phyloP scores from a whole-genome alignment of 1,284 basidiomycete genomes.

The Psilocybe mexicana region DNA sequence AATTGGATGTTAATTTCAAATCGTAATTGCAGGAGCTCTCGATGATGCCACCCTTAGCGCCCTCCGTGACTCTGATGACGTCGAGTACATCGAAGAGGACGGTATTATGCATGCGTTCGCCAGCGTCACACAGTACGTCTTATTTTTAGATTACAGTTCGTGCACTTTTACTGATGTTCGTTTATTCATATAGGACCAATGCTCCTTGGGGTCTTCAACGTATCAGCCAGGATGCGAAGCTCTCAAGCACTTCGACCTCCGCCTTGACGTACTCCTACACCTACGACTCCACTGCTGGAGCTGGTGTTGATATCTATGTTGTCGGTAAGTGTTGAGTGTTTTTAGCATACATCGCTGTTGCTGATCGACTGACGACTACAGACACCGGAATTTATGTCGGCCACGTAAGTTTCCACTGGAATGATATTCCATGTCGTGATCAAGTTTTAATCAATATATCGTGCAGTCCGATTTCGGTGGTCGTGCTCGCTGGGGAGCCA shows the following conservation, averaged over 20 bases:
- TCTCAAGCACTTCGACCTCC: slow-evolving; percentile 15
- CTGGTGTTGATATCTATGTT: slow-evolving; percentile 37
- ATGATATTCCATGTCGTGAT: neutral
- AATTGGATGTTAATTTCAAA: neutral
- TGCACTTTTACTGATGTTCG: neutral
- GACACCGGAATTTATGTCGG: slow-evolving; percentile 23
- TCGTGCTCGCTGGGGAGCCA: slow-evolving; percentile 68
- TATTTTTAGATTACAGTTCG: neutral
- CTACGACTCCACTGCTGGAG: slow-evolving; percentile 31
- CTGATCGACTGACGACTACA: neutral
- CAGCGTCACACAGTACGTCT: slow-evolving; percentile 30
- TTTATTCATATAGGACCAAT: slow-evolving; percentile 19
- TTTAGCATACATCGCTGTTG: neutral
- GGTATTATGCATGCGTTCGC: slow-evolving; percentile 51
- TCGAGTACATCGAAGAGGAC: slow-evolving; percentile 71
- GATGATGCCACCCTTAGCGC: slow-evolving; percentile 52
- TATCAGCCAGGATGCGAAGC: slow-evolving; percentile 24
- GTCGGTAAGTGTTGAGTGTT: slow-evolving; percentile 32
- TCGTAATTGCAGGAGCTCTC: slow-evolving; percentile 42
- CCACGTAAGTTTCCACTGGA: slow-evolving; percentile 21
- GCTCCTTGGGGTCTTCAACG: slow-evolving; percentile 38
- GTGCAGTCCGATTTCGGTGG: slow-evolving; percentile 61
- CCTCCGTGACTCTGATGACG: slow-evolving; percentile 65
- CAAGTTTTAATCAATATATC: neutral
- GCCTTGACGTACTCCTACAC: slow-evolving; percentile 31